Evolutionary conservation across 179 eudicot genomes (phyloP).

Genomic region (Amaranthus tricolor): DNA sequence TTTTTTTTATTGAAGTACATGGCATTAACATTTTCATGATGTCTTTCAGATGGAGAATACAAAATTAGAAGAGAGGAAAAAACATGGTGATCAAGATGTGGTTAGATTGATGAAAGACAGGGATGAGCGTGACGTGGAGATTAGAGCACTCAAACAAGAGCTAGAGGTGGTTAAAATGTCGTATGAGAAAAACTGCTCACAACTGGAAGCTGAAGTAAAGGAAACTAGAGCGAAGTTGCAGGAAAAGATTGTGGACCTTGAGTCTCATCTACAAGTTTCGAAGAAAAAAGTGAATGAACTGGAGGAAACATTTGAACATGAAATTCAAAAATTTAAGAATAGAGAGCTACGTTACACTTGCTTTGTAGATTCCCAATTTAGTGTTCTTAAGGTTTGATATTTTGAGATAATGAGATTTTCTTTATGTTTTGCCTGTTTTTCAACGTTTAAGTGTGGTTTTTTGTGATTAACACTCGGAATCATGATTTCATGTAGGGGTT

Average conservation of each 20-base stretch:
- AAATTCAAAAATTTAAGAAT: constrained; percentile 56
- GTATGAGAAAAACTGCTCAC: constrained; percentile 45
- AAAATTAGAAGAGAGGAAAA: constrained; percentile 63
- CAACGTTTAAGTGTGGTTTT: neutral
- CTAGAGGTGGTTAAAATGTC: constrained; percentile 48
- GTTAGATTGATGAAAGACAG: constrained; percentile 57
- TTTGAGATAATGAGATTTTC: neutral
- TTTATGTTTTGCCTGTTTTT: neutral
- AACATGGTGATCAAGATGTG: constrained; percentile 56
- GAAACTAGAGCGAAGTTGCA: constrained; percentile 56
- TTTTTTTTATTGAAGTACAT: neutral
- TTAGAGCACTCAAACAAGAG: constrained; percentile 53
- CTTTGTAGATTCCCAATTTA: constrained; percentile 61
- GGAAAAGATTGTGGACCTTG: constrained; percentile 61
- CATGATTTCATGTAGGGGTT: constrained; percentile 52
- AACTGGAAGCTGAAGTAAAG: constrained; percentile 55
- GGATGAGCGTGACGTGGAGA: constrained; percentile 52
- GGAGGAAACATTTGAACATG: constrained; percentile 59
- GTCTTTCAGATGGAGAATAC: constrained; percentile 61
- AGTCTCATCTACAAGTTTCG: constrained; percentile 56
- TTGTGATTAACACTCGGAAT: constrained; percentile 7
- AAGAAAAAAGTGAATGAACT: constrained; percentile 68
- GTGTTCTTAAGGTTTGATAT: constrained; percentile 61
- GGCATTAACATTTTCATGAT: constrained; percentile 2
- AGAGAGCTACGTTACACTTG: constrained; percentile 60